Percentiles rank a stretch among this genome's conserved stretches.
These are phyloP conservation scores for Nemania sp. DNA, from an alignment of 2,329 filamentous ascomycete genomes.

Conservation along the genomic window DNA sequence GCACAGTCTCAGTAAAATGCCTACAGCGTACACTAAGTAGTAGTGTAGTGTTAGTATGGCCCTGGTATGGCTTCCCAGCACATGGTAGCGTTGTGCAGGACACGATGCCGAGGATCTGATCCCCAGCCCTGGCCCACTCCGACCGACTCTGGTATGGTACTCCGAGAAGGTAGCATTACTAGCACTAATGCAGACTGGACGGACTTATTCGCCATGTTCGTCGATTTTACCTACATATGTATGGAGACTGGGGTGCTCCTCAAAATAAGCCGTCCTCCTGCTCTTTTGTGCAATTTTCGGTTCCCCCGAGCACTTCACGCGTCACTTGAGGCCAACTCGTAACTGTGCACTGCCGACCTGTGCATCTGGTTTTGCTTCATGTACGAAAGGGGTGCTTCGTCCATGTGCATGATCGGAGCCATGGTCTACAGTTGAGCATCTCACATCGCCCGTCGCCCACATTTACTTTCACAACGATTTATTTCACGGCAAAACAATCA, in stretches of 20 bases:
- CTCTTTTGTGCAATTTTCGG: slow-evolving; percentile 19
- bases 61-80: no score
- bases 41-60: no score
- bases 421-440: slow-evolving; percentile 22
- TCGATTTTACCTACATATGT: slow-evolving; percentile 18
- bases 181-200: slow-evolving; percentile 19
- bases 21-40: no score
- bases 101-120: slow-evolving; percentile 28
- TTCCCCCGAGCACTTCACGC: slow-evolving; percentile 11
- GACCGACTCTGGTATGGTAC: slow-evolving; percentile 22
- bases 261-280: slow-evolving; percentile 23
- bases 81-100: no score
- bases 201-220: slow-evolving; percentile 19
- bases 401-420: slow-evolving; percentile 28
- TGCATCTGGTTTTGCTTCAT: slow-evolving; percentile 26
- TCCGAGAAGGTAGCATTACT: slow-evolving; percentile 21
- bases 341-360: slow-evolving; percentile 14
- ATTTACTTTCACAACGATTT: slow-evolving; percentile 10
- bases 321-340: slow-evolving; percentile 7
- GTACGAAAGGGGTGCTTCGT: slow-evolving; percentile 33
- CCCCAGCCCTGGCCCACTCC: slow-evolving; percentile 26
- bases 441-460: slow-evolving; percentile 4
- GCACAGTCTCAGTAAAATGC: slow-evolving; percentile 26
- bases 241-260: slow-evolving; percentile 19
- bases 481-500: not conserved